Conservation (phyloP, 148 eudicot genomes). For the Bassia scoparia region DNA sequence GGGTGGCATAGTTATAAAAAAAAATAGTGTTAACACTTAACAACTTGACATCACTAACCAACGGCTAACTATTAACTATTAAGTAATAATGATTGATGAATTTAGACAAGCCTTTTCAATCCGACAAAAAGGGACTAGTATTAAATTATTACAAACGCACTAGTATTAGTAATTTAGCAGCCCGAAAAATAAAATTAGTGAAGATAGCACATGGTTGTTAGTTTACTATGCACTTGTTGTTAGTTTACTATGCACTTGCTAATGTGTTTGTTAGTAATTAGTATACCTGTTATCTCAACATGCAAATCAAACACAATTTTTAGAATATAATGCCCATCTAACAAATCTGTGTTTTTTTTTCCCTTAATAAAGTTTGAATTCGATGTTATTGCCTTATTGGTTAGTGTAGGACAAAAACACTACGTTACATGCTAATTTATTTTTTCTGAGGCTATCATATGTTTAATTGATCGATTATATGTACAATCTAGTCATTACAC, state of each 20-base stretch:
- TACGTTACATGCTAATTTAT: too few species aligned
- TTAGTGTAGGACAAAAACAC: too few species aligned
- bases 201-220: conserved; percentile 1
- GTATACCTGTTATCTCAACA: conserved; percentile 8
- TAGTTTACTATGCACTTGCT: too few species aligned
- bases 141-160: too few species aligned
- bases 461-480: too few species aligned
- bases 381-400: background rate
- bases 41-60: background rate
- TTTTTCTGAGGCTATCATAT: too few species aligned
- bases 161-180: too few species aligned
- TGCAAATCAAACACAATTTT: background rate
- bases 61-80: conserved; percentile 3
- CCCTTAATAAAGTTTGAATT: background rate
- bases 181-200: background rate
- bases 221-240: too few species aligned
- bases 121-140: background rate
- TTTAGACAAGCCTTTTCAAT: background rate
- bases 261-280: background rate
- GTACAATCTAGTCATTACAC: too few species aligned
- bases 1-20: too few species aligned
- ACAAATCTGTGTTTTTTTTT: background rate
- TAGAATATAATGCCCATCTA: background rate
- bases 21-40: too few species aligned
- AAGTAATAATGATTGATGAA: background rate